Base-by-base conservation (phyloP, 371 early-diverging fungal species). In the Mucor racemosus region DNA sequence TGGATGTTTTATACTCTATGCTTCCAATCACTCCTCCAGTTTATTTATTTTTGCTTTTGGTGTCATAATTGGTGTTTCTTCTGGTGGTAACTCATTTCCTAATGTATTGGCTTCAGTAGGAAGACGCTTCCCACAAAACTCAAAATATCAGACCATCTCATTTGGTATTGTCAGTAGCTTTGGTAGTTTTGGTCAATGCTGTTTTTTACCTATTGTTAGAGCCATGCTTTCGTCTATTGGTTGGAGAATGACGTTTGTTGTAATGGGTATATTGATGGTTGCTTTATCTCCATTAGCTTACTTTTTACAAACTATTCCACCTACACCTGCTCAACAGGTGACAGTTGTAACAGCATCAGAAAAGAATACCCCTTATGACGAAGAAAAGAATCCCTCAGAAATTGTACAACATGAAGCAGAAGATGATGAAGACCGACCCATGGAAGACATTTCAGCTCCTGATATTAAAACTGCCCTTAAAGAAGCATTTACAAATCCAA, bases 101-200 rank as follows among this genome's bases (percentile, higher is more conserved):
- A 72, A 54, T n/a, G 66, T 76, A 0, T 46, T 78, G 21, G 74
- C 76, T 17, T 53, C 72, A 0, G 41, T 75, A 9, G 79, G 79
- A 1, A 67, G 76, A 56, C 69, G 72, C 17, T 73, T 68, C 58
- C 70, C 72, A 14, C 74, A 65, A 48, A 58, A 67, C 0, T 72
- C 72, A 17, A 67, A 69, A 38, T 46, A 65, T n/a, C 79, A 76
- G 55, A 68, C 64, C 5, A 61, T 76, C 31, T 74, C 76, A 0
- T 78, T 78, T 58, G 79, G 79, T n/a, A 65, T 78, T 9, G 76
- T 78, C 0, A 74, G 74, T 7, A 64, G 67, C 19, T 74, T 76
- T 57, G 79, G 76, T 7, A 78, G 79, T 62, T 62, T 78, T 38
- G 79, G 79, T 5, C 79, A 78, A 58, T 69, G 69, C 21, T 65